A percentile compares a stretch with the other conserved stretches of the same genome.
Evolutionary conservation across 495 filamentous ascomycete species (phyloP).

Genomic region (Arthonia radiata): DNA sequence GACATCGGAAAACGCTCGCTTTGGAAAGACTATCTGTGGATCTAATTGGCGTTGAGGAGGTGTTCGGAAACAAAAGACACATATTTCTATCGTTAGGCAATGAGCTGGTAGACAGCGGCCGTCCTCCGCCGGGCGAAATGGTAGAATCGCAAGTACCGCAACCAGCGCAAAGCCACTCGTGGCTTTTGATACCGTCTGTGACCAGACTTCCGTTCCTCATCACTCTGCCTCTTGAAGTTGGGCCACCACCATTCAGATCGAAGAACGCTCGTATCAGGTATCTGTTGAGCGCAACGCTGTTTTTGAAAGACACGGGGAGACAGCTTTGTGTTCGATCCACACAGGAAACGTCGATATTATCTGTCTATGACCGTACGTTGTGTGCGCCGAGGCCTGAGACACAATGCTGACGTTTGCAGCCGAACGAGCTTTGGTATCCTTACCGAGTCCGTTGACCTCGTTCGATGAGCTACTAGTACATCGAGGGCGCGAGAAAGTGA

Average conservation of each 20-base stretch:
- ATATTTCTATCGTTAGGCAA: constrained; percentile 25
- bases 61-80: constrained; percentile 12
- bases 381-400: constrained; percentile 4
- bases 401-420: constrained; percentile 15
- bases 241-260: constrained; percentile 27
- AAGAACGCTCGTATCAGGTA: constrained; percentile 26
- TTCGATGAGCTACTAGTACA: constrained; percentile 20
- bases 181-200: constrained; percentile 20
- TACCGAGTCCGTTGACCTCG: constrained; percentile 23
- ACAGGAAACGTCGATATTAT: constrained; percentile 13
- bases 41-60: constrained; percentile 27
- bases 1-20: constrained; percentile 9
- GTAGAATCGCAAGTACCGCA: constrained; percentile 14
- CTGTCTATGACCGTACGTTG: constrained; percentile 13
- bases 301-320: constrained; percentile 17
- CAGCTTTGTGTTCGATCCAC: constrained; percentile 17
- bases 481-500: constrained; percentile 17
- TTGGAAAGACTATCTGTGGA: constrained; percentile 22
- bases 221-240: constrained; percentile 26
- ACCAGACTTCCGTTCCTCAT: constrained; percentile 24
- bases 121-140: constrained; percentile 25
- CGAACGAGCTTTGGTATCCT: constrained; percentile 25
- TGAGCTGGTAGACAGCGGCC: constrained; percentile 23
- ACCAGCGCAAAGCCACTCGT: constrained; percentile 14
- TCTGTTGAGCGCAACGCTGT: constrained; percentile 16